Evolutionary conservation across 331 rosid species (phyloP).

Genomic region (Pyracantha coccinea): DNA sequence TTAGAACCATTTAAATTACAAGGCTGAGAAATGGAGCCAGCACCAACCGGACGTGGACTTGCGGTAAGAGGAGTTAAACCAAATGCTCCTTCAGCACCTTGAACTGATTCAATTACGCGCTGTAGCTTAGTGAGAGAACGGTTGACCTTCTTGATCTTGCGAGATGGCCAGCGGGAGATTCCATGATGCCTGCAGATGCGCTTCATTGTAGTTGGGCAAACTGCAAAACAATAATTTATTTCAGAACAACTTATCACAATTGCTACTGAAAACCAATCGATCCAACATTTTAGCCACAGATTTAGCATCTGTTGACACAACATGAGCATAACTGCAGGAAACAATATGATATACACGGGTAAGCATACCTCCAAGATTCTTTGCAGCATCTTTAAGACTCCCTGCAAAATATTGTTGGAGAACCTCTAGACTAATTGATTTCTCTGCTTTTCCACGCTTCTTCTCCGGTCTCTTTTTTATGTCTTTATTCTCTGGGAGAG

Average conservation of each 20-base stretch:
- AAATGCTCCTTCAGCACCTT: constrained; percentile 83
- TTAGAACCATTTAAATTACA: constrained; percentile 31
- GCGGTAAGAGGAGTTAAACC: constrained; percentile 52
- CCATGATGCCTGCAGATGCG: constrained; percentile 99
- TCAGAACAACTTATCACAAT: constrained; percentile 13
- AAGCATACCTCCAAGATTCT: constrained; percentile 84
- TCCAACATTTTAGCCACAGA: not conserved
- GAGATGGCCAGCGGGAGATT: constrained; percentile 98
- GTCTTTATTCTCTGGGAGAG: constrained; percentile 41
- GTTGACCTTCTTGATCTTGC: constrained; percentile 93
- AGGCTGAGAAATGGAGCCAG: constrained; percentile 45
- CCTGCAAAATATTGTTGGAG: constrained; percentile 87
- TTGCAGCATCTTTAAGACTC: constrained; percentile 98
- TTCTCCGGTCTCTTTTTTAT: constrained; percentile 54
- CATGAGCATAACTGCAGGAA: not conserved
- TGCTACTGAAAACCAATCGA: constrained; percentile 1
- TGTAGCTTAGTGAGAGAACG: constrained; percentile 87
- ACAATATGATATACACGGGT: not conserved
- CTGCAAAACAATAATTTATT: constrained; percentile 37
- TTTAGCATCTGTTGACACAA: constrained; percentile 8
- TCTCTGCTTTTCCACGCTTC: constrained; percentile 92
- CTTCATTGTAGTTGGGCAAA: constrained; percentile 98
- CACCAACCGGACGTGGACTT: constrained; percentile 45
- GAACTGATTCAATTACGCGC: constrained; percentile 87
- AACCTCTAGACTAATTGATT: constrained; percentile 83